Conservation (phyloP, 2,329 filamentous ascomycete species). For the Elsinoe fawcettii region DNA sequence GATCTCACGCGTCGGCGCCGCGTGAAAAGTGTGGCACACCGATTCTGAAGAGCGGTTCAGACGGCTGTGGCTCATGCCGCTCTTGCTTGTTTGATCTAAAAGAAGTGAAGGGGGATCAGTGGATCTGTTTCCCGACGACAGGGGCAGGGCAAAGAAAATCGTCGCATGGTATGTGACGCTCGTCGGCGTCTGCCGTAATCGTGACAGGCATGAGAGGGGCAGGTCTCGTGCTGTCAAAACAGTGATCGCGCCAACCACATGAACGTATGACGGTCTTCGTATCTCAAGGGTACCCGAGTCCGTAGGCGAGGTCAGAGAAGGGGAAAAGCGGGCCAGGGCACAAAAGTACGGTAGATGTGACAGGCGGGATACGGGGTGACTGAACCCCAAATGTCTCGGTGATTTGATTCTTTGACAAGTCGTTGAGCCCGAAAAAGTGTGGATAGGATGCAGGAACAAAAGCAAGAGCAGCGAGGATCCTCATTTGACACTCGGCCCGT, state of each 20-base stretch:
- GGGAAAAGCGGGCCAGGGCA: background rate
- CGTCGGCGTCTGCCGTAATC: background rate
- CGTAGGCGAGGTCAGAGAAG: background rate
- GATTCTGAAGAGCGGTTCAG: background rate
- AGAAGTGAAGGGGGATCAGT: slow-evolving; percentile 1
- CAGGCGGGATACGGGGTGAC: background rate
- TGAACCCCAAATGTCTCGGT: slow-evolving; percentile 14
- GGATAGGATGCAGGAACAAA: slow-evolving; percentile 14
- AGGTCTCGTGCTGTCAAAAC: background rate
- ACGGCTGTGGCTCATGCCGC: slow-evolving; percentile 12
- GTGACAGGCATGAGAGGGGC: background rate
- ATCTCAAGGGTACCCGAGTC: background rate
- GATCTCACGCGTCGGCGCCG: background rate
- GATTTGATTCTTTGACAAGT: slow-evolving; percentile 9
- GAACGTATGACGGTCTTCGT: background rate
- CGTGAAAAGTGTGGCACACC: background rate
- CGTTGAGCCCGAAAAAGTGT: background rate
- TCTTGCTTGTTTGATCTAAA: slow-evolving; percentile 9
- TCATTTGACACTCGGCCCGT: slow-evolving; percentile 4
- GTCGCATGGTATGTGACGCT: background rate
- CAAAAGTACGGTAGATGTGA: background rate
- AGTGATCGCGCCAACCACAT: slow-evolving; percentile 11
- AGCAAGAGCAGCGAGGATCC: slow-evolving; percentile 1
- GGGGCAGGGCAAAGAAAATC: background rate
- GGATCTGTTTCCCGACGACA: slow-evolving; percentile 3